Evolutionary conservation across 1,284 basidiomycete species (phyloP).

Genomic region (Paramarasmius palmivorus): DNA sequence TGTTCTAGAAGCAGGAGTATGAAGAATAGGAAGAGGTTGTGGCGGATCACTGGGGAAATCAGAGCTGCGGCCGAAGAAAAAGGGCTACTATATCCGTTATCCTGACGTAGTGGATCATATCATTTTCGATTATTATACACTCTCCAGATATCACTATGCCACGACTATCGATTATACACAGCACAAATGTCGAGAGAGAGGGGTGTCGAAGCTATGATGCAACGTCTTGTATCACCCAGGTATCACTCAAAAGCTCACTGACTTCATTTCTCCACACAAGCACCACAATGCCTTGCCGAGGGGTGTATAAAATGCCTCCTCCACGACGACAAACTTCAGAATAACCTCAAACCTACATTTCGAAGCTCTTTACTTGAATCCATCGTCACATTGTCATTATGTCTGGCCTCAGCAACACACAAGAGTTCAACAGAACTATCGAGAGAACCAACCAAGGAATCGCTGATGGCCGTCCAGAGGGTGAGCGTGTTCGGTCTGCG

Average conservation of each 20-base stretch:
- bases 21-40: too few relatives aligned
- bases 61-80: too few relatives aligned
- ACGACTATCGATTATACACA: too few relatives aligned
- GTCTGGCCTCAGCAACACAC: slow-evolving; percentile 15
- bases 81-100: too few relatives aligned
- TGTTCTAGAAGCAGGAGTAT: too few relatives aligned
- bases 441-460: slow-evolving; percentile 26
- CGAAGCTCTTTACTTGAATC: neutral
- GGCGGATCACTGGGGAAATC: too few relatives aligned
- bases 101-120: too few relatives aligned
- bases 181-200: too few relatives aligned
- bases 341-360: neutral
- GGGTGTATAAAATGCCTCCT: neutral
- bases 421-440: slow-evolving; percentile 20
- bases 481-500: slow-evolving; percentile 10
- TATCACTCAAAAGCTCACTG: neutral
- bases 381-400: slow-evolving; percentile 2
- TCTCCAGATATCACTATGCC: too few relatives aligned
- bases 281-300: neutral
- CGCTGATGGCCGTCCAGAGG: slow-evolving; percentile 23
- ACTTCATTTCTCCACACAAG: neutral
- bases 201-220: neutral
- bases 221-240: neutral
- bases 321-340: neutral
- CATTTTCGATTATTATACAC: too few relatives aligned